A percentile compares a stretch with the other conserved stretches of the same genome.
phyloP scores from a whole-genome alignment of 139 green algal species.

The Auxenochlorella pyrenoidosa region DNA sequence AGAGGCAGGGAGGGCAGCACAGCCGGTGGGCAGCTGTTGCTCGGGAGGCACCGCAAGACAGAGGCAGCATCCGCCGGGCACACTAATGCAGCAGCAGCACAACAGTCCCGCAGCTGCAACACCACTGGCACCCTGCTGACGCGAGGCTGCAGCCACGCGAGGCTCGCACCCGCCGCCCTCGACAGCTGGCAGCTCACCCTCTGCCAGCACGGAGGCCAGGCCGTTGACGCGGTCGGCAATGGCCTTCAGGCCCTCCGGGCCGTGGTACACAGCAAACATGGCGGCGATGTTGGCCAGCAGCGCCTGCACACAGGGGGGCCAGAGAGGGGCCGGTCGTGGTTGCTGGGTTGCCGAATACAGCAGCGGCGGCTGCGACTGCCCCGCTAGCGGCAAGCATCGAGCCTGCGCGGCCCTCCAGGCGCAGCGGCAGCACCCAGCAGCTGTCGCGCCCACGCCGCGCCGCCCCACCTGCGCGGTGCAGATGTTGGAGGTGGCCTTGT shows the following conservation, averaged over 20 bases:
- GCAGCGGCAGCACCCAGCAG: too few species aligned
- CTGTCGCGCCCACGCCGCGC: too few species aligned
- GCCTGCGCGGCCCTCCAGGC: too few species aligned
- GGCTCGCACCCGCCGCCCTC: too few species aligned
- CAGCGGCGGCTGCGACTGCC: too few species aligned
- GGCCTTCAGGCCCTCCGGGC: slow-evolving; percentile 90
- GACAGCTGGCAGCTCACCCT: slow-evolving; percentile 51
- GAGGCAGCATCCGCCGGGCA: not conserved
- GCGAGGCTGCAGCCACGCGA: not conserved
- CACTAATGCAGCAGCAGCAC: not conserved
- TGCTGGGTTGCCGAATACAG: too few species aligned
- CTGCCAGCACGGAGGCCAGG: slow-evolving; percentile 87
- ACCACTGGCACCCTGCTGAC: not conserved
- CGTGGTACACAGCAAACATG: slow-evolving; percentile 99
- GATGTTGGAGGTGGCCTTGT: slow-evolving; percentile 99
- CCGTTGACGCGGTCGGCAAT: slow-evolving; percentile 93
- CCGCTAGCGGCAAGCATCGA: too few species aligned
- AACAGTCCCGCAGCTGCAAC: not conserved
- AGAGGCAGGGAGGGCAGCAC: not conserved
- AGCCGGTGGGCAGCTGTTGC: not conserved
- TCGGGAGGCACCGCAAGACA: too few species aligned
- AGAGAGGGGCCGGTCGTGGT: too few species aligned
- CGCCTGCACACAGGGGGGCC: slow-evolving; percentile 60
- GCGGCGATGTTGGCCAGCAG: slow-evolving; percentile 98
- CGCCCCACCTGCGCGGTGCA: slow-evolving; percentile 85